A percentile compares a stretch with the other conserved stretches of the same genome.
These are phyloP conservation scores for Globisporangium cylindrosporum DNA, from an alignment of 352 stramenopile species.

Conservation along the genomic window DNA sequence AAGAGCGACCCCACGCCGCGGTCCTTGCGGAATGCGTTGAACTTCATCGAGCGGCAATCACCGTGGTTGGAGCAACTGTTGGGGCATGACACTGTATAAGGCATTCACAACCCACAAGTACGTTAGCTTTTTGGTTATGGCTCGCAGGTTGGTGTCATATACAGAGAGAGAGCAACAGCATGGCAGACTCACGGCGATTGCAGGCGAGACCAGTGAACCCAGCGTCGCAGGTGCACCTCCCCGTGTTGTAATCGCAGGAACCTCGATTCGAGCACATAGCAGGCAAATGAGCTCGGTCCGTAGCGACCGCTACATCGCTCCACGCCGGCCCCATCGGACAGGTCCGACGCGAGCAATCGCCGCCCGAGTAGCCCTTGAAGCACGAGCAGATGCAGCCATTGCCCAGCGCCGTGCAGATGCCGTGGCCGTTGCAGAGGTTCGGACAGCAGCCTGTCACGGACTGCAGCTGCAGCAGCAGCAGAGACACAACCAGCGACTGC, in stretches of 20 bases:
- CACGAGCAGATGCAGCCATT: conserved; percentile 79
- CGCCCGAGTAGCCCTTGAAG: conserved; percentile 82
- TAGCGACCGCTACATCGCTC: conserved; percentile 54
- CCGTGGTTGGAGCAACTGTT: conserved; percentile 61
- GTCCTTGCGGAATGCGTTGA: conserved; percentile 62
- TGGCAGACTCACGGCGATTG: conserved; percentile 52
- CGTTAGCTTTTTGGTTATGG: not conserved
- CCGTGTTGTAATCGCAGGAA: conserved; percentile 54
- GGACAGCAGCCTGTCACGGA: conserved; percentile 42
- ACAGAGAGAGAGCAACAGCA: not conserved
- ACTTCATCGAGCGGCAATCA: conserved; percentile 71
- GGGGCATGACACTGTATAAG: conserved; percentile 52
- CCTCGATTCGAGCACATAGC: conserved; percentile 66
- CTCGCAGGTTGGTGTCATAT: not conserved
- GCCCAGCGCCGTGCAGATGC: conserved; percentile 53
- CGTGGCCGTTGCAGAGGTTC: conserved; percentile 58
- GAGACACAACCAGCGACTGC: not conserved
- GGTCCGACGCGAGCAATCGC: conserved; percentile 87
- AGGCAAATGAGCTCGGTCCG: conserved; percentile 50
- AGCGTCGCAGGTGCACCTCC: conserved; percentile 71
- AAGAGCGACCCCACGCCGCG: conserved; percentile 42
- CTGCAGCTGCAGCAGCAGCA: conserved; percentile 12
- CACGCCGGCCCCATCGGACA: conserved; percentile 51
- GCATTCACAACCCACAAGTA: not conserved
- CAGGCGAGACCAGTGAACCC: conserved; percentile 77